phyloP scores from a whole-genome alignment of 139 green algal genomes.

The Pleodorina starrii region DNA sequence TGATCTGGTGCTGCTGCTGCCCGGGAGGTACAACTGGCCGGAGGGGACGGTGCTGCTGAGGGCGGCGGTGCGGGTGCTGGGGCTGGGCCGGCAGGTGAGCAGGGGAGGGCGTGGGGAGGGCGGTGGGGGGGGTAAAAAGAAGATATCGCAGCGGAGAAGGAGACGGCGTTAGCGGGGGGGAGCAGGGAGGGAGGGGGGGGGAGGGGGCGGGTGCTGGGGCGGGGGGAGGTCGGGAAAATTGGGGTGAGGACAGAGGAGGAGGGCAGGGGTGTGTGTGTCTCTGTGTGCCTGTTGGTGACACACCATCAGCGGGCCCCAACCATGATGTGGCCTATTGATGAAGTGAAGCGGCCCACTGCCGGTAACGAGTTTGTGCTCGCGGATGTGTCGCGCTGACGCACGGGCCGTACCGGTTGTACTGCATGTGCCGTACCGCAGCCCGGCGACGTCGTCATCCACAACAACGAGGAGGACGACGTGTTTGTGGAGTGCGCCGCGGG shows the following conservation, averaged over 20 bases:
- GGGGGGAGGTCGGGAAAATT: no score
- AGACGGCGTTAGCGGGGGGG: no score
- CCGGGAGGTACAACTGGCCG: conserved; percentile 57
- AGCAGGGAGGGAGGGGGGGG: neutral
- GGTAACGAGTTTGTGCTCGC: neutral
- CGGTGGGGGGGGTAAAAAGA: neutral
- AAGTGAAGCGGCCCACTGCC: neutral
- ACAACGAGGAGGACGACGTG: conserved; percentile 54
- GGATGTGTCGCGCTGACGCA: no score
- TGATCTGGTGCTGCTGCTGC: conserved; percentile 56
- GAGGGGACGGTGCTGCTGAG: conserved; percentile 22
- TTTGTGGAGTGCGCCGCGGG: conserved; percentile 48
- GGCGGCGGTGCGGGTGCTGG: conserved; percentile 32
- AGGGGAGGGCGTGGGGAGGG: neutral
- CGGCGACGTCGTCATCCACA: conserved; percentile 50
- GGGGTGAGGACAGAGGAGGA: no score
- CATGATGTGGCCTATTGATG: neutral
- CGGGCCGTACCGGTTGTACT: no score
- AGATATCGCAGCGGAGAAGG: neutral
- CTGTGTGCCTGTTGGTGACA: neutral
- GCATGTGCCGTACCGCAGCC: neutral
- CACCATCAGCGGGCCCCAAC: neutral
- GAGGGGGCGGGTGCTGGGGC: no score
- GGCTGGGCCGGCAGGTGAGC: neutral
- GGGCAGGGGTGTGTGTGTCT: neutral